phyloP scores from a whole-genome alignment of 2,329 filamentous ascomycete genomes.

The Cladobotryum mycophilum region DNA sequence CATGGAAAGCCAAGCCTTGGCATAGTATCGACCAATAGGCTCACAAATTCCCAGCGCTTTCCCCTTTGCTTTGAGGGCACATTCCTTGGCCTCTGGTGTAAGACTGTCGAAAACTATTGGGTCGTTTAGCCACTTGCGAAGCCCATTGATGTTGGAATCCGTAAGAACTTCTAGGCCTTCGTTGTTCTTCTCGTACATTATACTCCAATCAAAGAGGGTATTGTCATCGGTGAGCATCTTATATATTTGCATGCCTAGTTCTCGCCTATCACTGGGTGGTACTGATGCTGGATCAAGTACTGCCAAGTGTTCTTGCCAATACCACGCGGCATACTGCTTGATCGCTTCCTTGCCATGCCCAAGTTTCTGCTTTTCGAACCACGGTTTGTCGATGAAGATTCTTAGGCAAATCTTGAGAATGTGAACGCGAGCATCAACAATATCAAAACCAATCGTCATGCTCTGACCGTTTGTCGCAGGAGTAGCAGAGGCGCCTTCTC shows the following conservation, averaged over 20 bases:
- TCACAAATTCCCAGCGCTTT: constrained; percentile 28
- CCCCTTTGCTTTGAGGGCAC: constrained; percentile 22
- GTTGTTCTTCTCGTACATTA: constrained; percentile 34
- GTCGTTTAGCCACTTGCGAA: constrained; percentile 32
- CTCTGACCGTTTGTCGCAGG: constrained; percentile 9
- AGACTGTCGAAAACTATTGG: constrained; percentile 25
- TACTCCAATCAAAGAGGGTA: constrained; percentile 34
- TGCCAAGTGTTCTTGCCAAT: constrained; percentile 38
- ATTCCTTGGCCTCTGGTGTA: constrained; percentile 22
- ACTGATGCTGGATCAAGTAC: constrained; percentile 26
- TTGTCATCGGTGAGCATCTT: constrained; percentile 32
- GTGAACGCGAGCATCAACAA: constrained; percentile 27
- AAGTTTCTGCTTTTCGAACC: constrained; percentile 24
- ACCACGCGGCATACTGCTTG: constrained; percentile 38
- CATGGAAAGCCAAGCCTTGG: constrained; percentile 31
- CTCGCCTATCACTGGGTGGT: constrained; percentile 23
- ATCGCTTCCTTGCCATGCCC: constrained; percentile 24
- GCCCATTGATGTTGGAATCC: constrained; percentile 31
- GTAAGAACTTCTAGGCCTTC: constrained; percentile 37
- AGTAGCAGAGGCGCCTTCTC: constrained; percentile 23
- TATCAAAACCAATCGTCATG: constrained; percentile 29
- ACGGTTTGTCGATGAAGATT: constrained; percentile 30
- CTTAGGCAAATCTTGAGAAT: constrained; percentile 33
- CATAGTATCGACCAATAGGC: constrained; percentile 33
- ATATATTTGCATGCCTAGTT: constrained; percentile 28